These are phyloP conservation scores for Auricularia auricula-judae DNA, from an alignment of 768 basidiomycete species.

Conservation along the genomic window DNA sequence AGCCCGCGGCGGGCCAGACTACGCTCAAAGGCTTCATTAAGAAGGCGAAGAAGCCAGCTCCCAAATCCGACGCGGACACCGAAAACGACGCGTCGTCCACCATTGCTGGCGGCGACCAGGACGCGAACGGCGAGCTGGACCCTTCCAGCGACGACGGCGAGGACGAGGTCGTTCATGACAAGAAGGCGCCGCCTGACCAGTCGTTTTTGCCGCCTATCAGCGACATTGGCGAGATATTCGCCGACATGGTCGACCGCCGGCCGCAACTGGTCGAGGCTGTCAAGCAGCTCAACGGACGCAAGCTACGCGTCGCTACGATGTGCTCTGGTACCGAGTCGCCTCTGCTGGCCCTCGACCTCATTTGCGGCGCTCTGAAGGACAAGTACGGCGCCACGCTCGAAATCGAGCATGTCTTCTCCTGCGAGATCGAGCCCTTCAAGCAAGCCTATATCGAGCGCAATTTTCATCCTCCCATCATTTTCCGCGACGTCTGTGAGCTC, in stretches of 20 bases:
- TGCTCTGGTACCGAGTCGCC: slow-evolving; percentile 95
- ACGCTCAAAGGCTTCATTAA: not conserved
- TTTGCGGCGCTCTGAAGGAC: slow-evolving; percentile 62
- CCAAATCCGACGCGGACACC: not conserved
- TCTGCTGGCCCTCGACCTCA: slow-evolving; percentile 77
- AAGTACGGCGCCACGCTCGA: slow-evolving; percentile 55
- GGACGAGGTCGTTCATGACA: slow-evolving; percentile 9
- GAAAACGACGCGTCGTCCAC: not conserved
- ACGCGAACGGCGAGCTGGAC: slow-evolving; percentile 27
- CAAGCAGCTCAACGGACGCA: slow-evolving; percentile 60
- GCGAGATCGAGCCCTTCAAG: slow-evolving; percentile 95
- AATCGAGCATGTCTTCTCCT: slow-evolving; percentile 89
- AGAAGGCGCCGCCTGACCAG: slow-evolving; percentile 36
- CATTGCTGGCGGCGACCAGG: slow-evolving; percentile 7
- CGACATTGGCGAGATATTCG: slow-evolving; percentile 61
- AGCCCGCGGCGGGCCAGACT: not conserved
- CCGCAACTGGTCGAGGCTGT: slow-evolving; percentile 57
- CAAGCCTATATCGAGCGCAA: slow-evolving; percentile 97
- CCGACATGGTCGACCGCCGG: slow-evolving; percentile 56
- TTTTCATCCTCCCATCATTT: slow-evolving; percentile 84
- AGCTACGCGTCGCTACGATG: slow-evolving; percentile 92
- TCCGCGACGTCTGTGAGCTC: slow-evolving; percentile 89
- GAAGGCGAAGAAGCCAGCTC: not conserved
- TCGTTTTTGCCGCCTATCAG: slow-evolving; percentile 70
- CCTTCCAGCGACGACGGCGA: slow-evolving; percentile 12